Evolutionary conservation across 768 basidiomycete genomes (phyloP), one percentile per base, ranked within the genome.

Genomic region (Chalciporus pseudorubinellus): DNA sequence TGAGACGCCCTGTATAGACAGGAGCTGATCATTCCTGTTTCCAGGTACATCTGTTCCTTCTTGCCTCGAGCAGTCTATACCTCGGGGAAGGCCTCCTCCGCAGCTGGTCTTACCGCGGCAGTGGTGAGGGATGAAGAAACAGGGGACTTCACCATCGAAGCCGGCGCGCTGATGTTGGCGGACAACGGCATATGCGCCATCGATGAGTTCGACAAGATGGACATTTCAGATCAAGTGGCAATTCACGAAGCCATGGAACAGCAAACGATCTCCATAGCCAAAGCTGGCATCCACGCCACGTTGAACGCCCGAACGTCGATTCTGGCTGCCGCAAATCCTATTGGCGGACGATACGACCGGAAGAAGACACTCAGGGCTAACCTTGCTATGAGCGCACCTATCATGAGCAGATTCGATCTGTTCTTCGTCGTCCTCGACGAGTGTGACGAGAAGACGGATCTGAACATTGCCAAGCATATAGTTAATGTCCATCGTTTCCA

Each of bases 161-260:
- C 97, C 19, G 97, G 97, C 44, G 97, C 97, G 4, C 80, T 99
- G 58, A 98, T 99, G 97, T 82, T 99, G 4, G 97, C 97, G 6
- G 97, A 99, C 73, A 98, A 98, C 60, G 97, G 97, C 8, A 98
- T 98, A 66, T 99, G 97, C 65, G 95, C 95, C n/a, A 99, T 99
- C 62, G 97, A 99, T 73, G 97, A 98, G 71, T 99, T 99, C 64
- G 97, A 99, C 81, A 99, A 99, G 72, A 99, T 99, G 97, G 95
- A 98, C 68, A 85, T 98, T 46, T 86, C 91, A 0, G 97, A 98
- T 69, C 97, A 98, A 69, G 93, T 98, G 39, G 97, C 97, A 31
- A 98, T 99, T 61, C 97, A 99, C 77, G 95, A 98, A 78, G 95
- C 95, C 8, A 98, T 98, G 95, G 95, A 98, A 84, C 95, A 98